Base-by-base conservation (phyloP, 1,139 yeast genomes). In the Zygoascus meyerae region DNA sequence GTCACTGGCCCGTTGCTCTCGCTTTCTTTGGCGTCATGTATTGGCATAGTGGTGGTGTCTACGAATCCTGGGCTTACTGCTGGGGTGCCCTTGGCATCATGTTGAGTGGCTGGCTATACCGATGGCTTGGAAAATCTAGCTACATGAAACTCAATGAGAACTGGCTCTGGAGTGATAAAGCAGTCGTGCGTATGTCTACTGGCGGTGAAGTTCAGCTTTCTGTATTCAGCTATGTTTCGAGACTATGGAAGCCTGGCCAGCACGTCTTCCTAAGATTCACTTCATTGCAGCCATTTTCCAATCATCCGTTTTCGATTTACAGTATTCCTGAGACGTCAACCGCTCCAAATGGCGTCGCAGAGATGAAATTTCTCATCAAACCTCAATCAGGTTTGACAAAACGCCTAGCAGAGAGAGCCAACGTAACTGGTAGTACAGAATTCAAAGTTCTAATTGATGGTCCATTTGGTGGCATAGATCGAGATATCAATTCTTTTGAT, bases 251-350 rank as follows among this genome's bases (percentile, higher is more conserved):
- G 30, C 80, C 85, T 1, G 85, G 86, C 18, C 84, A 80, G 55
- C 86, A 80, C 60, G 67, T 79, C 15, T 78, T 69, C 56, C 64
- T 80, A 30, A 68, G 83, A 53, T 72, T 78, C 53, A 65, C 68
- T 3, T 77, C 75, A 0, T 58, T 71, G 8, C 69, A 74, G 51
- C 66, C 68, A 3, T 59, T 78, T 36, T 83, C 78, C 49, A 78
- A 75, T 56, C 86, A 80, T 61, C 86, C 86, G 9, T 80, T 80
- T 59, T 78, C 84, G 1, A 71, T 80, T n/a, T 61, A 75, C 29
- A 70, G 76, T 2, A 49, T 66, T 32, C 72, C 70, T 11, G 63
- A 63, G 38, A 42, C 21, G n/a, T 11, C 28, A 11, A 31, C 29
- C n/a, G 58, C 59, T 11, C 52, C 52, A 8, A 49, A 52, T 18